Base-by-base conservation (phyloP, 768 basidiomycete species). In the Suillus subalutaceus region DNA sequence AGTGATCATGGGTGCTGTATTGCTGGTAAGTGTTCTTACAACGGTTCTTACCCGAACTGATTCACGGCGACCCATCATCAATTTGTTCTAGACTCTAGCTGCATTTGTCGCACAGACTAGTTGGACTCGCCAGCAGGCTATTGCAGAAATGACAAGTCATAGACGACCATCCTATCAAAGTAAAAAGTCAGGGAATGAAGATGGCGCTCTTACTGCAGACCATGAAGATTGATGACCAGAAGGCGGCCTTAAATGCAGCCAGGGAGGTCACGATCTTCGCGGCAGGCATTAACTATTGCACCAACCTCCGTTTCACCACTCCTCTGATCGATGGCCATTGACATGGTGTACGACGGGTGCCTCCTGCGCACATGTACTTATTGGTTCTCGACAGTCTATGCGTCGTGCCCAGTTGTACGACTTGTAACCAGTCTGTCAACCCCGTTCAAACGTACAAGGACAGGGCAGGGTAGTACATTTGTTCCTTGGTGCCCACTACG, bases 1-100 rank as follows among this genome's bases (percentile, higher is more conserved):
- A 46, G 66, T 88, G 16, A 84, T 92, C 60, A 56, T 90, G 8
- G 81, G 81, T n/a, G 84, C 84, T 9, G 80, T 88, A 4, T 62
- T 87, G 30, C 69, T 85, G 41, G 90, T 90, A 69, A 66, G 70
- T 69, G 57, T 5, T 43, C 64, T 26, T 15, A 16, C 6, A 23
- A 20, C 18, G 7, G 10, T 46, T 37, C 26, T 62, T 32, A 26
- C 64, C 46, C 37, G 15, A 58, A 63, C 40, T 16, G 40, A 52
- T 20, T 56, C 18, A 50, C 32, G 20, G 38, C 9, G 37, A 43
- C 13, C 32, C n/a, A n/a, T 65, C 35, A n/a, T 26, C 2, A 2
- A 16, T 41, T 37, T 3, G 1, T n/a, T 44, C 35, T 55, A 81
- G 80, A 78, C 81, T 9, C 30, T 81, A 12, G 73, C 63, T 43